phyloP scores from a whole-genome alignment of 345 rosid species.

The Raphanus sativus region DNA sequence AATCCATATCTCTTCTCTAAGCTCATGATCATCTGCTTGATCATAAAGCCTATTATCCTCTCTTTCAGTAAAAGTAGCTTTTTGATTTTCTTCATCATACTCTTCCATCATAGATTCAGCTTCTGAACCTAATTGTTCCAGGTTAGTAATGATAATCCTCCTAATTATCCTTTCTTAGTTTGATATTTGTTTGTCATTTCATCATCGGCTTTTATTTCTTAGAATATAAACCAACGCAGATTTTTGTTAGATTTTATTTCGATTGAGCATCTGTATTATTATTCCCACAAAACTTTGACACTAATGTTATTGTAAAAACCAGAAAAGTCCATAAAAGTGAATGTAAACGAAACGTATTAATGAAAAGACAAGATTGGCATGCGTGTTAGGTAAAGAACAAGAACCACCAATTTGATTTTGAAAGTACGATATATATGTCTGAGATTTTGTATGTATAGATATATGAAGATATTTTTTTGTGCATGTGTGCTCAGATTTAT shows the following conservation, averaged over 20 bases:
- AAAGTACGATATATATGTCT: constrained; percentile 22
- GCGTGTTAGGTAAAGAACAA: constrained; percentile 35
- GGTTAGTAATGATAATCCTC: constrained; percentile 26
- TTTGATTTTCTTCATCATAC: neutral
- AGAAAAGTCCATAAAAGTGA: constrained; percentile 21
- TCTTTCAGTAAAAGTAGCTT: constrained; percentile 9
- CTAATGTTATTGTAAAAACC: constrained; percentile 26
- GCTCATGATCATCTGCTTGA: constrained; percentile 28
- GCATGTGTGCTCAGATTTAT: constrained; percentile 33
- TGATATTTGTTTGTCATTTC: constrained; percentile 6
- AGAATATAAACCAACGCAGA: neutral
- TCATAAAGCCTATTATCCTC: constrained; percentile 27
- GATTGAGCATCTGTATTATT: constrained; percentile 24
- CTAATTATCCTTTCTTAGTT: constrained; percentile 1
- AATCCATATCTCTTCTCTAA: constrained; percentile 37
- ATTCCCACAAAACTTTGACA: constrained; percentile 31
- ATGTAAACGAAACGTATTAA: constrained; percentile 22
- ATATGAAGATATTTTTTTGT: constrained; percentile 37
- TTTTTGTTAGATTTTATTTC: neutral
- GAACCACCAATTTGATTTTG: constrained; percentile 29
- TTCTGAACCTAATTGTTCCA: constrained; percentile 25
- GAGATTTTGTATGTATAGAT: constrained; percentile 27
- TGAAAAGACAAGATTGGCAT: constrained; percentile 38
- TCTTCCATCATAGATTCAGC: constrained; percentile 24
- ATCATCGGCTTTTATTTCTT: neutral